phyloP scores from a whole-genome alignment of 2,329 filamentous ascomycete genomes.

The Aspergillus tamarii region DNA sequence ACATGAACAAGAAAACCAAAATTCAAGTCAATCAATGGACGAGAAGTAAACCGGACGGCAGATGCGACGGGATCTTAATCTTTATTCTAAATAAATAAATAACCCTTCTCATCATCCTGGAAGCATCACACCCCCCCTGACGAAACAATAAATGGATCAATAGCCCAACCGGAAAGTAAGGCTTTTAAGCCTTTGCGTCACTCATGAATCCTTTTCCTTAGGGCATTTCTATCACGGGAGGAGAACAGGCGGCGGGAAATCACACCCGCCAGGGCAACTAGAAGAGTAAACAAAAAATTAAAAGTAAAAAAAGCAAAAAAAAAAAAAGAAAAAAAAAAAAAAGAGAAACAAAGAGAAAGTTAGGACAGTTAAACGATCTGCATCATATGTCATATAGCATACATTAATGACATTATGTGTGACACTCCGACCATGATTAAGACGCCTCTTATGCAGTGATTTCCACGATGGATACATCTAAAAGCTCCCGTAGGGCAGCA shows the following conservation, averaged over 20 bases:
- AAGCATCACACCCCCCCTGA: neutral
- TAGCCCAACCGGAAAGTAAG: conserved; percentile 22
- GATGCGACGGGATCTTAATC: conserved; percentile 1
- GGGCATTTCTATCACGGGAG: conserved; percentile 1
- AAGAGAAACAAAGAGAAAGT: neutral
- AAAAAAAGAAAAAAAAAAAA: neutral
- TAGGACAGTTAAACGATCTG: neutral
- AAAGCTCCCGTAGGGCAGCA: neutral
- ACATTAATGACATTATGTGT: neutral
- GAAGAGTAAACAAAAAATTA: neutral
- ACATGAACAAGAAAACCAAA: neutral
- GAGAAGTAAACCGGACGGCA: neutral
- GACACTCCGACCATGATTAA: neutral
- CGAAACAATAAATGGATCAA: conserved; percentile 21
- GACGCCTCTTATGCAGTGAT: conserved; percentile 1
- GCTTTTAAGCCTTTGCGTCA: conserved; percentile 12
- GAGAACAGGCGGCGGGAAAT: neutral
- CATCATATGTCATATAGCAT: neutral
- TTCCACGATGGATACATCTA: neutral
- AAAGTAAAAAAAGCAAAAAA: neutral
- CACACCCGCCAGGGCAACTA: neutral
- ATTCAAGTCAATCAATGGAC: neutral
- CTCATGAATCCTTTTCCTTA: neutral
- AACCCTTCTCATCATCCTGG: neutral
- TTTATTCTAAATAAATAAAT: conserved; percentile 1